Evolutionary conservation across 495 filamentous ascomycete genomes (phyloP), one percentile per base, ranked within the genome.

Genomic region (Saxophila tyrrhenica): DNA sequence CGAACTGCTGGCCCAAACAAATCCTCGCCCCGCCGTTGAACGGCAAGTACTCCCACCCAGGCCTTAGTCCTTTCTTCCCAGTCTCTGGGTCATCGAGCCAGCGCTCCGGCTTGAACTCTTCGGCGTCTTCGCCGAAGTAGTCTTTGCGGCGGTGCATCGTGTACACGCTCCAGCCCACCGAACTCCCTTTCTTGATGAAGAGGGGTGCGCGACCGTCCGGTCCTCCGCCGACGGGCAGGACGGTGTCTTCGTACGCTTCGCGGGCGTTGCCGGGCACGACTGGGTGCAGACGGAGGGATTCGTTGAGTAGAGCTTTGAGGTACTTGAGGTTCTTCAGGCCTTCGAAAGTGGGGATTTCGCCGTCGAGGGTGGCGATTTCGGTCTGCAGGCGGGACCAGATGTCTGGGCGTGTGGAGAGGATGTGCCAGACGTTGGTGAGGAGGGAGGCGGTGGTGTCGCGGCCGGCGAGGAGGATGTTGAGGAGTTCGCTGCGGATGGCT

Each of bases 371-470:
- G 3, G 23, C 42, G 41, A 67, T 54, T 52, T 68, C 67, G 23
- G 39, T 32, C 21, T 58, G 59, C 20, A 69, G 48, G 47, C 58
- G 61, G 39, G 20, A 20, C 66, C 60, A 67, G 20, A 67, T 51
- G n/a, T 61, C 52, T 11, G 64, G 64, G 24, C 56, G 52, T 21
- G 56, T 62, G 0, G 65, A 50, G 20, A 70, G 39, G 13, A 62
- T 32, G 45, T 59, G 62, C 49, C 66, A 65, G 32, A 62, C 59
- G 46, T 66, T 67, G 13, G 57, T 63, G n/a, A 70, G 56, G 23
- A 70, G 57, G 39, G 60, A 57, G 5, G 73, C 73, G 11, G 72
- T 74, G 10, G 73, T 74, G 52, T 75, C 72, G 20, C 66, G 58
- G 21, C 66, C 67, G 10, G 69, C 66, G 23, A 67, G 59, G 3